Base-by-base conservation (phyloP, 106 monocot species). In the Agapanthus africanus region DNA sequence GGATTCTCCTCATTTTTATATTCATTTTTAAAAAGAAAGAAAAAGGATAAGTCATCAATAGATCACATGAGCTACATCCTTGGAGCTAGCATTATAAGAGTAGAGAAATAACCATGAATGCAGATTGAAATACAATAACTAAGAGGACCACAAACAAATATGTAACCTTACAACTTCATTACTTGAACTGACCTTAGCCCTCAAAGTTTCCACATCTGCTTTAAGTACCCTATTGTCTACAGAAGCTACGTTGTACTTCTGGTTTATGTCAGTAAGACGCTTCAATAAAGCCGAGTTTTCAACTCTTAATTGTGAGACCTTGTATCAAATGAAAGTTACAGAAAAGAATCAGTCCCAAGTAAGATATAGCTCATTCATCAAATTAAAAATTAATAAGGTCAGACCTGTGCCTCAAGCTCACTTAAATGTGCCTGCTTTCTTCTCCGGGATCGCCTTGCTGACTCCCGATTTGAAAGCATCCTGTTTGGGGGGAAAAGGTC, bases 381-480 rank as follows among this genome's bases (percentile, higher is more conserved):
- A 16, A 61, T n/a, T 33, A 61, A 6, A 34, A 61, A 36, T 61
- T 6, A 36, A 6, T n/a, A n/a, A n/a, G n/a, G n/a, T 52, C 34
- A 70, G 25, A 91, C 91, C 91, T 91, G 84, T 65, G 79, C 26
- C 63, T 91, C 91, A 69, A 94, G 90, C n/a, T 94, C 94, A 82
- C 44, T 90, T 30, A 90, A 60, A 77, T 94, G 94, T 40, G 76
- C 90, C 83, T 94, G 94, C 68, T 94, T 94, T 73, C 94, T 94
- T 81, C 79, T 87, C 73, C 94, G 77, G 59, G 94, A 94, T 13
- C 94, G 84, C 65, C 90, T 87, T 56, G 90, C 94, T 42, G 94
- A 94, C 47, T 94, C 94, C 19, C 94, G 82, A 79, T 94, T 94
- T 59, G 94, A 94, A 37, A 94, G 87, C 94, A 90, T 94, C 76